A percentile compares a stretch with the other conserved stretches of the same genome.
phyloP scores from a whole-genome alignment of 148 eudicot genomes.

The Arctostaphylos glauca region DNA sequence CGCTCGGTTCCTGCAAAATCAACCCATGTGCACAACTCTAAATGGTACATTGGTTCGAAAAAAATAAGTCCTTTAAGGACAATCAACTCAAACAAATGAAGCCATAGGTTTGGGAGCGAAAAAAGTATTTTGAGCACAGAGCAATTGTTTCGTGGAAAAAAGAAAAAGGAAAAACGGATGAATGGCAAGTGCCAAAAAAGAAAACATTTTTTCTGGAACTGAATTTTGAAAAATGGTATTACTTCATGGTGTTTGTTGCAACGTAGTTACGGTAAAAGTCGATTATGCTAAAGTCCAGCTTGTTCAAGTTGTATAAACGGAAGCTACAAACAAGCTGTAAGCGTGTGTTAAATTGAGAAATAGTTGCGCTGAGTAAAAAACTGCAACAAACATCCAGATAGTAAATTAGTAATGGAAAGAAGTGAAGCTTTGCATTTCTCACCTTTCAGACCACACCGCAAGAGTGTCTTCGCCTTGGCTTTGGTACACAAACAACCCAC shows the following conservation, averaged over 20 bases:
- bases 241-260: not conserved
- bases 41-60: not conserved
- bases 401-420: not conserved
- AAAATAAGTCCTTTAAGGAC: not conserved
- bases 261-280: not conserved
- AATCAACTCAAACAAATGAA: no score
- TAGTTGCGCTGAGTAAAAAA: not conserved
- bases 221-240: no score
- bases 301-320: not conserved
- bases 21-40: not conserved
- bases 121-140: no score
- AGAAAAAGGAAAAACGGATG: no score
- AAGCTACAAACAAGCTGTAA: no score
- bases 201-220: not conserved
- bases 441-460: conserved; percentile 92
- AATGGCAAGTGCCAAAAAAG: not conserved
- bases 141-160: no score
- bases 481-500: conserved; percentile 81
- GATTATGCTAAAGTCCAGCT: not conserved
- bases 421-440: not conserved
- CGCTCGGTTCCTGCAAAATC: conserved; percentile 61
- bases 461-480: conserved; percentile 89
- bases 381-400: not conserved
- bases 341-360: no score
- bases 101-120: no score